Base-by-base conservation (phyloP, 768 basidiomycete genomes). In the Scleroderma bovista region DNA sequence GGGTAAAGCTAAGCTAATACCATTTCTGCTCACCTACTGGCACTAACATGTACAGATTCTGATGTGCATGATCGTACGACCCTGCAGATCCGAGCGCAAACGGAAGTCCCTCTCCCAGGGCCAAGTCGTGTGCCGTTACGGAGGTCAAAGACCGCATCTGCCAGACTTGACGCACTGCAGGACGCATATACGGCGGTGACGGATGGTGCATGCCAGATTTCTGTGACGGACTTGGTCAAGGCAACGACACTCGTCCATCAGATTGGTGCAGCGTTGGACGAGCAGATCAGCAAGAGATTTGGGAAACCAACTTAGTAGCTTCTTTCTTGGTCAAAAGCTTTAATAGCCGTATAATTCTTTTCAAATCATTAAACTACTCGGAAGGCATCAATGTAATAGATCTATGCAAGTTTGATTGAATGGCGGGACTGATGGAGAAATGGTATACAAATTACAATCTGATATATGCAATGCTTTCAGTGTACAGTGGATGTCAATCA, bases 171-270 rank as follows among this genome's bases (percentile, higher is more conserved):
- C 3, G 72, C 67, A 5, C 57, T 80, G 22, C 69, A 69, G 47
- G 67, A 68, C 10, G 73, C 76, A 11, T 77, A 75, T 51, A 69
- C 69, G 9, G 69, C 71, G 11, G 57, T 81, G 13, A 53, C 65
- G 8, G 66, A 69, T 12, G 72, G 71, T 9, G 72, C 64, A 8
- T 79, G 78, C 17, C 79, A 82, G 50, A 67, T 76, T 29, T 69
- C 75, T 15, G 63, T 75, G 22, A 65, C 75, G 20, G 78, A 80
- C 53, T 68, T 82, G 13, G 54, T 76, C 13, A 71, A 73, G 23
- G 77, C 76, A 9, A 70, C 72, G 16, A 66, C 58, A 32, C 55
- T 80, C 26, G 72, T 75, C 5, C 70, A 76, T 53, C 67, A 72
- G 56, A 75, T 83, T 16, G 73, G 75, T 34, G 64, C 67, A 15